phyloP scores from a whole-genome alignment of 352 stramenopile species.

The Globisporangium emineosum region DNA sequence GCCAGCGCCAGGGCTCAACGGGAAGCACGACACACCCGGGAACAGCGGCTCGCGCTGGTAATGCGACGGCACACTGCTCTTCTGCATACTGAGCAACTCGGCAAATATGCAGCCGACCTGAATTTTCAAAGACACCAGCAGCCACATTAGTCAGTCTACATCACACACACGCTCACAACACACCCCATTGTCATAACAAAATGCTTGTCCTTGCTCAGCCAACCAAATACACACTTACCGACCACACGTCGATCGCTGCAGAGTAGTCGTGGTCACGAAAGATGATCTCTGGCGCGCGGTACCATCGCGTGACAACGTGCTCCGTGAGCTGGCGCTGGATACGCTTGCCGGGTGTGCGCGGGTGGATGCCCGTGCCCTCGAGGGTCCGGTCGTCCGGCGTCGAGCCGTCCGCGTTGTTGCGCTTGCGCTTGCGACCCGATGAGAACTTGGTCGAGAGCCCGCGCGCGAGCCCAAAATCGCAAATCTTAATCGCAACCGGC shows the following conservation, averaged over 20 bases:
- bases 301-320: conserved; percentile 95
- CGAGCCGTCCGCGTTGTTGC: conserved; percentile 32
- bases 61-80: conserved; percentile 93
- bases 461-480: conserved; percentile 78
- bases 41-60: conserved; percentile 94
- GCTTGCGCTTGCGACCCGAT: conserved; percentile 43
- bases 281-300: conserved; percentile 94
- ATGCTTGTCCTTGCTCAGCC: neutral
- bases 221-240: conserved; percentile 42
- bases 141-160: neutral
- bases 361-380: conserved; percentile 62
- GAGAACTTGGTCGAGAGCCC: conserved; percentile 65
- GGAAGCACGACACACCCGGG: conserved; percentile 91
- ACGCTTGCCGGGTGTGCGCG: conserved; percentile 65
- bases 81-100: conserved; percentile 95
- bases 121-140: neutral
- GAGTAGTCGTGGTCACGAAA: conserved; percentile 89
- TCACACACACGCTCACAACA: neutral
- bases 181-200: neutral
- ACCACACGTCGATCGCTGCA: conserved; percentile 86
- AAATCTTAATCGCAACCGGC: conserved; percentile 86
- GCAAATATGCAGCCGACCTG: conserved; percentile 95
- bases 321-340: conserved; percentile 92
- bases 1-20: conserved; percentile 68
- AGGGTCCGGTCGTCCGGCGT: conserved; percentile 56